Evolutionary conservation across 2,329 filamentous ascomycete genomes (phyloP).

Genomic region (Dactylonectria macrodidyma): DNA sequence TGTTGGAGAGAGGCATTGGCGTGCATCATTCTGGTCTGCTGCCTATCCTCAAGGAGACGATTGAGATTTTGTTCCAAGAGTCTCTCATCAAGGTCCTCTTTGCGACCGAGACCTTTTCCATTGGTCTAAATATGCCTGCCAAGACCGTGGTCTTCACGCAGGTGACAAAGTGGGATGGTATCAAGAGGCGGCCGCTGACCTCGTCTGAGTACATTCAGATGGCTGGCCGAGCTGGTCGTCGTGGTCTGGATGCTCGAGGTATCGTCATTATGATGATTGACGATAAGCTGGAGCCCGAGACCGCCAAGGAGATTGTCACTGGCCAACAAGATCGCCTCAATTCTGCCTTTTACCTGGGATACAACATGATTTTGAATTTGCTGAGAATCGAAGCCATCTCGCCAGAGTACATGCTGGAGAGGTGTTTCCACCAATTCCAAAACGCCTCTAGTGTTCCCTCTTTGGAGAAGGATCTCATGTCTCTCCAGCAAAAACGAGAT

Average conservation of each 20-base stretch:
- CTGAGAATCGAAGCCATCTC: conserved; percentile 99
- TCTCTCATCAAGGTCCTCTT: conserved; percentile 98
- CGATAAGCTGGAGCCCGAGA: conserved; percentile 93
- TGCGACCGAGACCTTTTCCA: conserved; percentile 98
- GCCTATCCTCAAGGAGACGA: conserved; percentile 97
- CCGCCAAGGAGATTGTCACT: conserved; percentile 95
- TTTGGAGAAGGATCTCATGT: conserved; percentile 86
- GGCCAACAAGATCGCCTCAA: conserved; percentile 98
- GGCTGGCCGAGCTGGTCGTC: conserved; percentile 96
- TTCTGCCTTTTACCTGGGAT: conserved; percentile 96
- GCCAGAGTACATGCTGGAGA: conserved; percentile 98
- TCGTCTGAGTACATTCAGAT: conserved; percentile 99
- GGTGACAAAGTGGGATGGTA: conserved; percentile 94
- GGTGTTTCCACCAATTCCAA: conserved; percentile 98
- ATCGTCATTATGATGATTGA: conserved; percentile 99
- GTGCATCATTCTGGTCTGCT: conserved; percentile 97
- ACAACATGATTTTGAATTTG: conserved; percentile 99
- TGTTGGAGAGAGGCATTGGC: conserved; percentile 92
- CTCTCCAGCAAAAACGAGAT: conserved; percentile 82
- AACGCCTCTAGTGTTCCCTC: conserved; percentile 89
- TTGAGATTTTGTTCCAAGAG: conserved; percentile 99
- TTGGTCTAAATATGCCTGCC: conserved; percentile 98
- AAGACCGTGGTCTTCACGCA: conserved; percentile 99
- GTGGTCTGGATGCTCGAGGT: conserved; percentile 96
- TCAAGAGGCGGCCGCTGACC: conserved; percentile 84